A percentile compares a stretch with the other conserved stretches of the same genome.
These are phyloP conservation scores for Oryza australiensis DNA, from an alignment of 176 grass and related monocot species.

Conservation along the genomic window DNA sequence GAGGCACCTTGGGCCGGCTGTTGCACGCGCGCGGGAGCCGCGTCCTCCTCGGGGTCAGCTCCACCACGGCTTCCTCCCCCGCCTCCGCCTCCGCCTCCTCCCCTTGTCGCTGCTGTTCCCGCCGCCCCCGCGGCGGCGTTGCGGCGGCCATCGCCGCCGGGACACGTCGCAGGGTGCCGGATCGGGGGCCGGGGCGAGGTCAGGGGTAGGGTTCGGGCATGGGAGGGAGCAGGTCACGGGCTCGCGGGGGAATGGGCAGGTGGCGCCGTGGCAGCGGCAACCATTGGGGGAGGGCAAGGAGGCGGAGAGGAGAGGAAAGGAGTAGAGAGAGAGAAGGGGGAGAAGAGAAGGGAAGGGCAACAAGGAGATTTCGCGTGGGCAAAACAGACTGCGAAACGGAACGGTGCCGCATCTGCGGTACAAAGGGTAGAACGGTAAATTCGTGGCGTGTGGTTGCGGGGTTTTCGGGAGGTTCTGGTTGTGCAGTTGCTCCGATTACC, in stretches of 20 bases:
- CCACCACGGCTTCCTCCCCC: background rate
- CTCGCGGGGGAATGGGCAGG: constrained; percentile 30
- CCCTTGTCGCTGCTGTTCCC: background rate
- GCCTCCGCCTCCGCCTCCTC: background rate
- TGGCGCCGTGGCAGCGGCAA: constrained; percentile 31
- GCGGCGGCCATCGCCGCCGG: constrained; percentile 29
- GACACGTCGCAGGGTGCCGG: background rate
- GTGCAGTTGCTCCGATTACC: background rate
- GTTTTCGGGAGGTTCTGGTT: constrained; percentile 22
- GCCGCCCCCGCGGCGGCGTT: constrained; percentile 30
- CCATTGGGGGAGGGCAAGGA: constrained; percentile 38
- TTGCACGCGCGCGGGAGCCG: constrained; percentile 85
- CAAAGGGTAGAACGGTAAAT: constrained; percentile 42
- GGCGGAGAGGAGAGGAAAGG: constrained; percentile 28
- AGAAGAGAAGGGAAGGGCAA: constrained; percentile 28
- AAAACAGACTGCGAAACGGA: constrained; percentile 22
- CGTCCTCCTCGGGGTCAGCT: constrained; percentile 39
- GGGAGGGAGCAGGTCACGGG: constrained; percentile 35
- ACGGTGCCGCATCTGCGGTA: background rate
- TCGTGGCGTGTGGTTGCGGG: background rate
- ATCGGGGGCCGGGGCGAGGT: constrained; percentile 5
- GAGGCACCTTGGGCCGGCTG: constrained; percentile 36
- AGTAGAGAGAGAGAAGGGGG: constrained; percentile 10
- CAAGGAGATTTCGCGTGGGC: constrained; percentile 47
- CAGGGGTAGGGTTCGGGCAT: constrained; percentile 18